Percentiles rank a stretch among this genome's conserved stretches.
Evolutionary conservation across 2,329 filamentous ascomycete species (phyloP).

Genomic region (Fusarium sarcochroum): DNA sequence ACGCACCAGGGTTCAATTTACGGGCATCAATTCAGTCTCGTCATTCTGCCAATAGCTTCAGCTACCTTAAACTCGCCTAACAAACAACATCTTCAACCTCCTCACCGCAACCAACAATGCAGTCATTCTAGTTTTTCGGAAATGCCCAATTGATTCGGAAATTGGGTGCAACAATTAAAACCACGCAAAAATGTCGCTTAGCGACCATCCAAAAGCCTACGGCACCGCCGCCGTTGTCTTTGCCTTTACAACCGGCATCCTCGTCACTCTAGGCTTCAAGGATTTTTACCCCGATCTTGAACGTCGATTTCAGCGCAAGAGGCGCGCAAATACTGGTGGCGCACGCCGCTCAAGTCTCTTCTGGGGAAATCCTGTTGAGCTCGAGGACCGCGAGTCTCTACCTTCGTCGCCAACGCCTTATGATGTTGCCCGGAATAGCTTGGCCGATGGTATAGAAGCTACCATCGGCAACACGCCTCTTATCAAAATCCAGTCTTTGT

Average conservation of each 20-base stretch:
- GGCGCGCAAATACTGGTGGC: conserved; percentile 39
- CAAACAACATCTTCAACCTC: conserved; percentile 6
- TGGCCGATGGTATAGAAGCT: conserved; percentile 86
- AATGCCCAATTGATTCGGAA: conserved; percentile 18
- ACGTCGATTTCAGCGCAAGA: conserved; percentile 68
- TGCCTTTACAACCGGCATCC: conserved; percentile 83
- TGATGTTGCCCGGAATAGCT: conserved; percentile 49
- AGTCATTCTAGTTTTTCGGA: conserved; percentile 17
- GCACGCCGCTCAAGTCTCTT: conserved; percentile 61
- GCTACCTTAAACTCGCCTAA: conserved; percentile 15
- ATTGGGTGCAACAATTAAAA: conserved; percentile 8
- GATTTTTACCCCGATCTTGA: conserved; percentile 84
- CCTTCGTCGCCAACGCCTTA: conserved; percentile 43
- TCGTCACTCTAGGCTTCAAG: conserved; percentile 83
- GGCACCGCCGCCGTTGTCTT: conserved; percentile 75
- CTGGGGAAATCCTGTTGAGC: conserved; percentile 63
- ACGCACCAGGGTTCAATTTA: conserved; percentile 30
- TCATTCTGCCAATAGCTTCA: conserved; percentile 16
- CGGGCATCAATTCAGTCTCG: conserved; percentile 13
- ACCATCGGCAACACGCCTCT: conserved; percentile 95
- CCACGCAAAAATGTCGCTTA: conserved; percentile 68
- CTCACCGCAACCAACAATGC: conserved; percentile 25
- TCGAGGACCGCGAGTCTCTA: conserved; percentile 68
- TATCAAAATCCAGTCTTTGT: conserved; percentile 87
- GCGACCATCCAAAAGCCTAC: conserved; percentile 73